Conservation (phyloP, 805 yeast genomes). For the Kluyveromyces aestuarii region DNA sequence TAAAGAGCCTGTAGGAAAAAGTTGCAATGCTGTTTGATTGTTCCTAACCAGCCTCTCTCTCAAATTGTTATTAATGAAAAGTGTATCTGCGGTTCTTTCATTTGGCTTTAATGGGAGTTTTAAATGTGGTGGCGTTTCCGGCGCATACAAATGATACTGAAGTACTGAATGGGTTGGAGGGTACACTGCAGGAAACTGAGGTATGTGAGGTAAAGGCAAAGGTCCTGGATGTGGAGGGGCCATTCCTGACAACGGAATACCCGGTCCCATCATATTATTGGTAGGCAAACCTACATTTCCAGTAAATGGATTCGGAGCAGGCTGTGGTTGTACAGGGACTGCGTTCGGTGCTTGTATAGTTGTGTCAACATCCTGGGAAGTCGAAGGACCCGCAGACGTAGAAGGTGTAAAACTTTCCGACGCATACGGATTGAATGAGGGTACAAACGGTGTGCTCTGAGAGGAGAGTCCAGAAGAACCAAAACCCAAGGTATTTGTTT, state of each 20-base stretch:
- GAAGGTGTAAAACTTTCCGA: constrained; percentile 23
- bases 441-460: constrained; percentile 7
- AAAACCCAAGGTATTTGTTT: constrained; percentile 1
- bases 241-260: constrained; percentile 1
- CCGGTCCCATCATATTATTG: neutral
- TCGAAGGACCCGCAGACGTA: constrained; percentile 18
- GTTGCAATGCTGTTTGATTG: constrained; percentile 73
- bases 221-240: constrained; percentile 5
- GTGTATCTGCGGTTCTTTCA: constrained; percentile 56
- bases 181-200: constrained; percentile 27
- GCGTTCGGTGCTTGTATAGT: neutral
- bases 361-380: neutral
- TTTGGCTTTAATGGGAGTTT: constrained; percentile 53
- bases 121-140: constrained; percentile 72
- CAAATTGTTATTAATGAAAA: constrained; percentile 65
- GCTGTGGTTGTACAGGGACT: neutral
- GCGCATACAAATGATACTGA: constrained; percentile 85
- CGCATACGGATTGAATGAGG: constrained; percentile 26
- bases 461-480: constrained; percentile 1
- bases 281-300: neutral
- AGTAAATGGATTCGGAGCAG: neutral
- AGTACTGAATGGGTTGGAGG: constrained; percentile 36
- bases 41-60: constrained; percentile 63
- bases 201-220: neutral
- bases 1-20: constrained; percentile 37